phyloP scores from a whole-genome alignment of 306 rosid genomes.

The Inga oerstediana region DNA sequence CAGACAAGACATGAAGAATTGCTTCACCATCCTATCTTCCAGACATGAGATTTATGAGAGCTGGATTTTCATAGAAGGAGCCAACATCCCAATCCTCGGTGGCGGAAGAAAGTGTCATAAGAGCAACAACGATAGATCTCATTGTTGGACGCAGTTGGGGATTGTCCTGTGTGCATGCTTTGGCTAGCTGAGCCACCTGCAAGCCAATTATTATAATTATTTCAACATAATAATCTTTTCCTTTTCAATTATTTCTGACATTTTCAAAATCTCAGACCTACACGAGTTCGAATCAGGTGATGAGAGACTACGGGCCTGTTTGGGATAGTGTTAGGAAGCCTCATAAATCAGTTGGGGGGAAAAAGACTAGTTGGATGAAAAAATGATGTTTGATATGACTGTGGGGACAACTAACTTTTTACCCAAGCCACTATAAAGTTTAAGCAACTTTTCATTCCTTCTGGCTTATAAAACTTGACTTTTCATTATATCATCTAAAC shows the following conservation, averaged over 20 bases:
- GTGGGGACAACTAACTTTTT: too few species aligned
- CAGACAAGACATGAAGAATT: not conserved
- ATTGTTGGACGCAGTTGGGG: constrained; percentile 78
- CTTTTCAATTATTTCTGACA: not conserved
- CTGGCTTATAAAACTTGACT: too few species aligned
- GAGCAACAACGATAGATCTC: constrained; percentile 87
- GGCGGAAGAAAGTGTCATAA: constrained; percentile 69
- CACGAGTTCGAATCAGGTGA: not conserved
- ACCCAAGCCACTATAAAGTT: too few species aligned
- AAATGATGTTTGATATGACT: too few species aligned
- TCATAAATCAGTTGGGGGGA: too few species aligned
- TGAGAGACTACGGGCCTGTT: not conserved
- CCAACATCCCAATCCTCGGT: constrained; percentile 86
- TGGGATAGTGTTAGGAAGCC: too few species aligned
- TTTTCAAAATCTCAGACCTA: not conserved
- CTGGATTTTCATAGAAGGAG: constrained; percentile 67
- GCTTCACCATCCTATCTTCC: constrained; percentile 54
- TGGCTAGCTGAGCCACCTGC: constrained; percentile 86
- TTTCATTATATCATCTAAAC: too few species aligned
- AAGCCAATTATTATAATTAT: not conserved
- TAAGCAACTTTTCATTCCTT: too few species aligned
- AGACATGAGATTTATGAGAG: constrained; percentile 65
- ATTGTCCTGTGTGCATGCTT: constrained; percentile 69
- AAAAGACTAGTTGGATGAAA: too few species aligned
- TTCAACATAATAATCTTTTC: not conserved